phyloP scores from a whole-genome alignment of 2,329 filamentous ascomycete genomes.

The Mycosphaerella sp. region DNA sequence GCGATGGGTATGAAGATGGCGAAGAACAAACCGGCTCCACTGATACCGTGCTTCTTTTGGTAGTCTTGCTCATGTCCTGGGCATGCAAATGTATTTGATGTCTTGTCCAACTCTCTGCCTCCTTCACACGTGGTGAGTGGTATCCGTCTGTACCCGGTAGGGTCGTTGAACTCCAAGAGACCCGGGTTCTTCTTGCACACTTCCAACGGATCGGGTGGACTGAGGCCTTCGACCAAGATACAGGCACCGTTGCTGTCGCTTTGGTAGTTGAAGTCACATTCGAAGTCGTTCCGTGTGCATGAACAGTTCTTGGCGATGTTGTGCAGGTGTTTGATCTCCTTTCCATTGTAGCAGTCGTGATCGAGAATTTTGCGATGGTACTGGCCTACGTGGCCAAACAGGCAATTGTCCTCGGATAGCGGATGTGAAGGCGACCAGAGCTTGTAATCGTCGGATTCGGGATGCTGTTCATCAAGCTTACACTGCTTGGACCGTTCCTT shows the following conservation, averaged over 20 bases:
- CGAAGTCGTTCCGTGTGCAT: constrained; percentile 79
- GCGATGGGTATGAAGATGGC: constrained; percentile 70
- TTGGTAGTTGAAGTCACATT: constrained; percentile 96
- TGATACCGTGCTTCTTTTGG: constrained; percentile 61
- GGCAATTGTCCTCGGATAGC: constrained; percentile 66
- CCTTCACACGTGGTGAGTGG: constrained; percentile 80
- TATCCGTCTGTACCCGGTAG: constrained; percentile 82
- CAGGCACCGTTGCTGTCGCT: constrained; percentile 71
- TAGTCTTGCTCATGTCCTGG: constrained; percentile 77
- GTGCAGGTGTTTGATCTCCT: constrained; percentile 55
- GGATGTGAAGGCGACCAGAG: constrained; percentile 87
- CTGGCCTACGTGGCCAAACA: constrained; percentile 84
- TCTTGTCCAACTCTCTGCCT: constrained; percentile 68
- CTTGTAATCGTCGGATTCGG: constrained; percentile 65
- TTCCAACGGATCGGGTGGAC: constrained; percentile 54
- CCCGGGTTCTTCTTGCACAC: constrained; percentile 60
- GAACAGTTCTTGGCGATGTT: constrained; percentile 67
- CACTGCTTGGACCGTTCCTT: constrained; percentile 60
- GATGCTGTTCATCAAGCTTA: constrained; percentile 55
- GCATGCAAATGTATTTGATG: constrained; percentile 57
- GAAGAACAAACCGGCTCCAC: constrained; percentile 74
- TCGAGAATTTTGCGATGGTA: constrained; percentile 87
- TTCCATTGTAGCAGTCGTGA: constrained; percentile 73
- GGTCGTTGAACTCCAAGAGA: constrained; percentile 70
- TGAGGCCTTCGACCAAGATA: constrained; percentile 64